A percentile compares a stretch with the other conserved stretches of the same genome.
Conservation (phyloP, 352 stramenopile species). For the Globisporangium radiosum region DNA sequence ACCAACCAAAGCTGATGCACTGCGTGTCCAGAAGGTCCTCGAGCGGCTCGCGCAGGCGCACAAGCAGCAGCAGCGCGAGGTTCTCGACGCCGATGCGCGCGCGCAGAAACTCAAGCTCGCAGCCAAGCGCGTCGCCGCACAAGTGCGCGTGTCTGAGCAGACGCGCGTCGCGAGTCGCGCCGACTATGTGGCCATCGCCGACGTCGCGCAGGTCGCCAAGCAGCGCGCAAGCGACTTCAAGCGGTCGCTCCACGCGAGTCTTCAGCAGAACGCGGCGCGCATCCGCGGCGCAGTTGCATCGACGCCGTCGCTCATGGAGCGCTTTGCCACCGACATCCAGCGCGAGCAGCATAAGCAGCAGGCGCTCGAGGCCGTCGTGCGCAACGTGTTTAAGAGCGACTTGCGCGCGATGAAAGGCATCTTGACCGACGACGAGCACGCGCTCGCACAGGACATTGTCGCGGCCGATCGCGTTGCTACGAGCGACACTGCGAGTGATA, state of each 20-base stretch:
- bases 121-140: constrained; percentile 38
- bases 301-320: constrained; percentile 67
- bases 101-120: constrained; percentile 36
- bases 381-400: constrained; percentile 67
- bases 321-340: constrained; percentile 61
- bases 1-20: constrained; percentile 46
- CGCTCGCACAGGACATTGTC: constrained; percentile 46
- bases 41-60: constrained; percentile 25
- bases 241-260: constrained; percentile 50
- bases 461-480: constrained; percentile 17
- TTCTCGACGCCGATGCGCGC: constrained; percentile 18
- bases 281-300: constrained; percentile 36
- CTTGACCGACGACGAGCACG: constrained; percentile 61
- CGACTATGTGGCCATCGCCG: constrained; percentile 44
- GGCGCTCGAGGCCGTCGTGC: constrained; percentile 60
- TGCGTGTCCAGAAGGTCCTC: constrained; percentile 46
- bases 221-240: constrained; percentile 52
- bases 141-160: constrained; percentile 48
- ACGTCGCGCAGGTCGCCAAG: constrained; percentile 34
- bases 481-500: background rate
- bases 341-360: constrained; percentile 63
- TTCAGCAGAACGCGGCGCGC: constrained; percentile 58
- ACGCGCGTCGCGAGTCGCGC: constrained; percentile 21
- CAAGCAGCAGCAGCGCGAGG: constrained; percentile 28
- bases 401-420: constrained; percentile 52